Evolutionary conservation across 2,329 filamentous ascomycete species (phyloP).

Genomic region (Colletotrichum tropicale): DNA sequence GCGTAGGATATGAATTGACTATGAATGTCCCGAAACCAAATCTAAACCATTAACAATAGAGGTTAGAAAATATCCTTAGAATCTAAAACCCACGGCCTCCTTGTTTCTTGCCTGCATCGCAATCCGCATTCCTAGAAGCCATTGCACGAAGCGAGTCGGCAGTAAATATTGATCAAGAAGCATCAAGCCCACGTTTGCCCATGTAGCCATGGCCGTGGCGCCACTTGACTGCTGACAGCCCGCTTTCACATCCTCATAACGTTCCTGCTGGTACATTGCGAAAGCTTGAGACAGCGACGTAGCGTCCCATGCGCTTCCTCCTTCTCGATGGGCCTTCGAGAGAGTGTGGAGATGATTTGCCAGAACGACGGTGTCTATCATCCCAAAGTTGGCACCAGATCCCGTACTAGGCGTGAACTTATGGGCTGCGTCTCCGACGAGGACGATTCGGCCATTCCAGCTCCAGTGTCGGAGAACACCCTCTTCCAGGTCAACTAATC

Average conservation of each 20-base stretch:
- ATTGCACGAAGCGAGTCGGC: neutral
- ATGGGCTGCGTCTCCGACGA: constrained; percentile 38
- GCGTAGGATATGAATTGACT: neutral
- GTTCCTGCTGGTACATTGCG: constrained; percentile 16
- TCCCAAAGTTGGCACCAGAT: constrained; percentile 35
- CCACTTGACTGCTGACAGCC: neutral
- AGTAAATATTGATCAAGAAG: constrained; percentile 27
- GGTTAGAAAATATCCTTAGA: neutral
- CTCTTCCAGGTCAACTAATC: constrained; percentile 36
- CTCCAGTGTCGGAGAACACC: constrained; percentile 35
- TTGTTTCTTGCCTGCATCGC: neutral
- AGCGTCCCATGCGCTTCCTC: neutral
- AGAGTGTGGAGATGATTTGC: constrained; percentile 28
- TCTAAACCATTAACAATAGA: neutral
- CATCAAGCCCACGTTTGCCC: constrained; percentile 13
- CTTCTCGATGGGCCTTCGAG: neutral
- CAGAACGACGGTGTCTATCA: constrained; percentile 33
- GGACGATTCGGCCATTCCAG: constrained; percentile 30
- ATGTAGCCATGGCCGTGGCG: neutral
- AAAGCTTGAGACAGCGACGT: neutral
- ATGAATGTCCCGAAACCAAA: rapidly evolving
- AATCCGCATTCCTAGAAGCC: neutral
- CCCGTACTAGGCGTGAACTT: constrained; percentile 38
- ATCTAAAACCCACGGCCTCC: neutral
- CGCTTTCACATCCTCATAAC: neutral